These are phyloP conservation scores for Eucalyptus globulus DNA, from an alignment of 345 rosid genomes.

Conservation along the genomic window DNA sequence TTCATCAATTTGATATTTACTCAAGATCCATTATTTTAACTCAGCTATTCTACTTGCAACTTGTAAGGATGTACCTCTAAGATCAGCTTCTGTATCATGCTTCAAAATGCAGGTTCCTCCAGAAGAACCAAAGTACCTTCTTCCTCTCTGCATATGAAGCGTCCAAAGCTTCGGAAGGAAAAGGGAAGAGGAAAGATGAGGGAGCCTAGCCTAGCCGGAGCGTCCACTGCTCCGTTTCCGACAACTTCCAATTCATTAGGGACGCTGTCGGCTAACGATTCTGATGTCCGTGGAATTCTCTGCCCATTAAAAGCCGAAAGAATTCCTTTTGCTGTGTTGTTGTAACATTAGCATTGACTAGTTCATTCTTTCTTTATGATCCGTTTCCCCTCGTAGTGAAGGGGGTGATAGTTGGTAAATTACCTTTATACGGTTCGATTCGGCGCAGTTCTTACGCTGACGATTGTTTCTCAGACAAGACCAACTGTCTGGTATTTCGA, in stretches of 20 bases:
- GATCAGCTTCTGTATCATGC: neutral
- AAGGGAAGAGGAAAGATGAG: conserved; percentile 73
- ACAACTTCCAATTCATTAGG: neutral
- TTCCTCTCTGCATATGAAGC: conserved; percentile 68
- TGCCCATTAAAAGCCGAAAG: neutral
- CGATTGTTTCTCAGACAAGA: neutral
- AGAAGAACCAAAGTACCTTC: conserved; percentile 79
- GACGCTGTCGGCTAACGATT: neutral
- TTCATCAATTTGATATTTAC: neutral
- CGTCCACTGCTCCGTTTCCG: neutral
- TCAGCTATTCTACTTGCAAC: neutral
- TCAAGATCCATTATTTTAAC: neutral
- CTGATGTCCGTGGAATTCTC: neutral
- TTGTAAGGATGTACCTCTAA: neutral
- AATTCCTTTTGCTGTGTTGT: neutral
- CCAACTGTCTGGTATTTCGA: neutral
- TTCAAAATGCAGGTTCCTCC: conserved; percentile 52
- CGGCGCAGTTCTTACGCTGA: neutral
- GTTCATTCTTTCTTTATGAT: neutral
- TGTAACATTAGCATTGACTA: conserved; percentile 1
- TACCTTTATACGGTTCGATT: neutral
- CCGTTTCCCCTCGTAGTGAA: neutral
- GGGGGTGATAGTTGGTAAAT: neutral
- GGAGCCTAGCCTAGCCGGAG: neutral
- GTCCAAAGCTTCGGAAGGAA: conserved; percentile 35